Percentiles rank a stretch among this genome's conserved stretches.
Evolutionary conservation across 176 grass and related monocot genomes (phyloP).

Genomic region (Oropetium thomaeum): DNA sequence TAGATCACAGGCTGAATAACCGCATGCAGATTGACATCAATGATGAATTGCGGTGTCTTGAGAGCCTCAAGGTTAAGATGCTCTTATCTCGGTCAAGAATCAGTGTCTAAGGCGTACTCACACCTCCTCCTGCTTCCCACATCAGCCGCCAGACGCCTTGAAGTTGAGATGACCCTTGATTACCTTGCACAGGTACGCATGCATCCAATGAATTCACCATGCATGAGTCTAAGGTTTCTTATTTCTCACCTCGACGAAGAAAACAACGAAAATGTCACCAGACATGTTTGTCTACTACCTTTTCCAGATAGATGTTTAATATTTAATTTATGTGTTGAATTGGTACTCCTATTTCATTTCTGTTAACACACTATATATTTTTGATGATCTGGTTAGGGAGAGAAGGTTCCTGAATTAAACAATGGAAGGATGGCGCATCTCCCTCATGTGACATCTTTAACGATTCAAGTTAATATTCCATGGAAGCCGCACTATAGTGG

Average conservation of each 20-base stretch:
- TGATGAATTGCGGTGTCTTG: not conserved
- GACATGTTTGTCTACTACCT: too few relatives aligned
- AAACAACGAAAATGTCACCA: too few relatives aligned
- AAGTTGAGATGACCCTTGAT: too few relatives aligned
- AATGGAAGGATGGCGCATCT: not conserved
- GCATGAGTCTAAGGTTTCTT: too few relatives aligned
- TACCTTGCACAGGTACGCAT: not conserved
- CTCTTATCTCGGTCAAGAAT: too few relatives aligned
- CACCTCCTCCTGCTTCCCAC: not conserved
- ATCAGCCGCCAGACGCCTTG: not conserved
- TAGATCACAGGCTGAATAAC: not conserved
- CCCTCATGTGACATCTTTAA: not conserved
- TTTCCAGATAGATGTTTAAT: too few relatives aligned
- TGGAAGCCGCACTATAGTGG: not conserved
- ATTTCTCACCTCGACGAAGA: too few relatives aligned
- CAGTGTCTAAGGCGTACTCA: too few relatives aligned
- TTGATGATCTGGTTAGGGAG: not conserved
- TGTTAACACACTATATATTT: not conserved
- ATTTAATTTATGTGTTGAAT: too few relatives aligned
- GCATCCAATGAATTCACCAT: too few relatives aligned
- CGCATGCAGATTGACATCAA: not conserved
- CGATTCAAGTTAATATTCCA: not conserved
- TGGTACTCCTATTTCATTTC: too few relatives aligned
- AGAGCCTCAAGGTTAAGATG: not conserved
- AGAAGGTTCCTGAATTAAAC: not conserved